Evolutionary conservation across 2,329 filamentous ascomycete species (phyloP), one percentile per base, ranked within the genome.

Genomic region (Daldinia eschscholtzii): DNA sequence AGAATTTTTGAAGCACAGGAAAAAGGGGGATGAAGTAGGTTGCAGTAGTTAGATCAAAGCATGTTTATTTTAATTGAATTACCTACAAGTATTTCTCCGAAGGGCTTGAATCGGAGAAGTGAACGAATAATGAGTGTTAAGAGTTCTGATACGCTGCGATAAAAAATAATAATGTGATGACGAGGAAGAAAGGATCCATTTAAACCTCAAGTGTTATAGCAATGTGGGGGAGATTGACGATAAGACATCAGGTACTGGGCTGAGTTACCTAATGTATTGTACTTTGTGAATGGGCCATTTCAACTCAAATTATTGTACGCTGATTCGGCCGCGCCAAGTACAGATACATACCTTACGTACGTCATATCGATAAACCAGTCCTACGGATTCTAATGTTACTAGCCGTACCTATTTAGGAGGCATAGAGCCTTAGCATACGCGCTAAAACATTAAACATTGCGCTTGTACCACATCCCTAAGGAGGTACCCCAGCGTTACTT

Each of bases 11-110:
- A 33, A n/a, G n/a, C 18, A 28, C 5, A 46, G n/a, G 7, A 23
- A 23, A 39, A 58, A 26, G 50, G 10, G 15, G 26, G 18, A 39
- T 28, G 57, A 57, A 57, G 15, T 56, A 63, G 33, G 42, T 44
- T 48, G 48, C 44, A 42, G 48, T 6, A 53, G 7, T 39, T 18
- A 65, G 28, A 23, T 64, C 57, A 70, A 65, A 26, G 35, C 67
- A 68, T 70, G 35, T 57, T 67, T 67, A 35, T 64, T 71, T 65
- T 50, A n/a, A 48, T 67, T 62, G 4, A 53, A 67, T 67, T 66
- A 65, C 63, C 61, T 68, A 69, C 46, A 55, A 10, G 53, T 64
- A 62, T 52, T 66, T 71, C 65, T 64, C 68, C 68, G 65, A 57
- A 39, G 57, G 13, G 61, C 28, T 65, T 57, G 50, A 57, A 65